Evolutionary conservation across 2,329 filamentous ascomycete genomes (phyloP), one percentile per base, ranked within the genome.

Genomic region (Corniculantispora saksenae): DNA sequence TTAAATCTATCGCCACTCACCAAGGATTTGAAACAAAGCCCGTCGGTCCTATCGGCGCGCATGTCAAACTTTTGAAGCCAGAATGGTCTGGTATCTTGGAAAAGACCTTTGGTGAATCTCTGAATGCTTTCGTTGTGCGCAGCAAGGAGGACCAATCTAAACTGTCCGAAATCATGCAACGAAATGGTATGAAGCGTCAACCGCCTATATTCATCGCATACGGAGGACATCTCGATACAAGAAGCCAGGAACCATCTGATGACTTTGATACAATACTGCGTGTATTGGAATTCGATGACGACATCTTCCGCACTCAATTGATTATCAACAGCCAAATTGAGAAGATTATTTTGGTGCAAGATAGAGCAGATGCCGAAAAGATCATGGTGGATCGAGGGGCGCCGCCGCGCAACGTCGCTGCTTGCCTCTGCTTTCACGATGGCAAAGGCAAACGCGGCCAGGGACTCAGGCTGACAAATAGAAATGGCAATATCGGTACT

Each of bases 11-110:
- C 67, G 82, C 87, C 7, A 79, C 81, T n/a, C 92, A 97, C 65
- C 76, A 68, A 2, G 82, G 88, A 0, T 98, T 96, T 73, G 80
- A 82, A 27, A 80, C 85, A 51, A 89, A 85, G 67, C 95, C 95
- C 2, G 82, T 98, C 40, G 95, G 95, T 0, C 95, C 95, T 0
- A 81, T 98, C 17, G 95, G 94, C 35, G 81, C 88, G 27, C 86
- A 95, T 72, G 84, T 99, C 60, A 89, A 88, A 69, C 80, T 99
- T 27, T 80, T 88, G 43, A 89, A 94, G 69, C 90, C 92, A 1
- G 84, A 92, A 70, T 99, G 95, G 95, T 91, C 90, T 1, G 85
- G 86, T 0, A 88, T 97, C 51, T 77, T 99, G 17, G 95, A 99
- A 74, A 90, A 85, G 67, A 86, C 86, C 1, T 84, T 97, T 54